Evolutionary conservation across 1,139 yeast species (phyloP).

Genomic region (Groenewaldozyma sp.): DNA sequence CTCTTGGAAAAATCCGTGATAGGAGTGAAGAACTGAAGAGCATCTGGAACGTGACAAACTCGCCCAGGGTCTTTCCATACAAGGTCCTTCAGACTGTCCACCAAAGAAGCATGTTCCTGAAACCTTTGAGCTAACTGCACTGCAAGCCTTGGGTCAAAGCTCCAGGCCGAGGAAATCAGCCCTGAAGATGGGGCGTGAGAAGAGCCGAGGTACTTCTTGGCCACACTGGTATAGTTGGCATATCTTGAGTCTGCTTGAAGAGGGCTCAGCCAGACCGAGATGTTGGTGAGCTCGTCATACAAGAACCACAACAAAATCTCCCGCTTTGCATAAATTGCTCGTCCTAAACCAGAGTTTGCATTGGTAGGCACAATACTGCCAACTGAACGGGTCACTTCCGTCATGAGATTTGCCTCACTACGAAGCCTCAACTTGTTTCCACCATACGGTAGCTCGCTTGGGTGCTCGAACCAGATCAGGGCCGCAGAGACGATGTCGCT

Average conservation of each 20-base stretch:
- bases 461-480: constrained; percentile 66
- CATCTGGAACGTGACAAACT: constrained; percentile 54
- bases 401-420: constrained; percentile 55
- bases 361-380: constrained; percentile 5
- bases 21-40: constrained; percentile 40
- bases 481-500: constrained; percentile 54
- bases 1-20: constrained; percentile 10
- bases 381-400: constrained; percentile 17
- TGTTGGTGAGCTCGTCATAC: constrained; percentile 63
- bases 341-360: not conserved
- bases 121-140: constrained; percentile 59
- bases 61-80: constrained; percentile 50
- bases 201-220: not conserved
- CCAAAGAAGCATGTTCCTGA: constrained; percentile 22
- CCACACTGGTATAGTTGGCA: not conserved
- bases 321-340: constrained; percentile 28
- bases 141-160: constrained; percentile 64
- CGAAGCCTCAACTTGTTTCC: constrained; percentile 64
- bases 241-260: constrained; percentile 33
- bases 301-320: constrained; percentile 51
- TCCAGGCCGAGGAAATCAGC: constrained; percentile 46
- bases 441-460: constrained; percentile 72
- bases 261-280: constrained; percentile 76
- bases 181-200: constrained; percentile 13
- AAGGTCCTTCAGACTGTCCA: constrained; percentile 39